Evolutionary conservation across 2,329 filamentous ascomycete genomes (phyloP), one percentile per base, ranked within the genome.

Genomic region (Colletotrichum caudatum): DNA sequence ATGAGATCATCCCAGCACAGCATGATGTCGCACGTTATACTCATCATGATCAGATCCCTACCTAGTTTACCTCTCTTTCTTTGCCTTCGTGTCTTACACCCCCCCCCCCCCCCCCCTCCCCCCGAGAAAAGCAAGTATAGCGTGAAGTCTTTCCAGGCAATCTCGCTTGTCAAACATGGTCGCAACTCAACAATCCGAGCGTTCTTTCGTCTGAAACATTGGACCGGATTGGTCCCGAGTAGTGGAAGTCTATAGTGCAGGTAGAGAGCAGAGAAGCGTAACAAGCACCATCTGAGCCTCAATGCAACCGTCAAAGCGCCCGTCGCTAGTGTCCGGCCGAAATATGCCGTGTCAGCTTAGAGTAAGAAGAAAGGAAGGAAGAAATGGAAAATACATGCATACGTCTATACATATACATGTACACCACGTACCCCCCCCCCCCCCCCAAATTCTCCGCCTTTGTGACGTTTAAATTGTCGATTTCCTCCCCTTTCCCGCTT

Each of bases 151-250:
- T 20, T 4, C 12, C 18, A 58, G 33, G 48, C 48, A 63, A 71
- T 71, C 12, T 71, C 69, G 64, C 64, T 71, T 59, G 39, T 54
- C 58, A 35, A 14, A 23, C 26, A 11, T 48, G 41, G 33, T 35
- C 44, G 23, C 44, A n/a, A 37, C 64, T 68, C 44, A 59, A 56
- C 39, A 69, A 71, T 60, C 69, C 51, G 64, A 71, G 69, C 69
- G 64, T n/a, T 56, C 48, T 50, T 64, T 59, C 64, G 59, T 71
- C 64, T 71, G 69, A 71, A 71, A 69, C 69, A 64, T 71, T 69
- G 53, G 53, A 37, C 23, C 12, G 58, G 58, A 64, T 68, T 71
- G 46, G 58, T 23, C 29, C 35, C 54, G 29, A 11, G 23, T 33
- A 37, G 50, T 57, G 8, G 14, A 54, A 39, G 56, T 41, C 53